Evolutionary conservation across 106 monocot genomes (phyloP), one percentile per base, ranked within the genome.

Genomic region (Acorus calamus): DNA sequence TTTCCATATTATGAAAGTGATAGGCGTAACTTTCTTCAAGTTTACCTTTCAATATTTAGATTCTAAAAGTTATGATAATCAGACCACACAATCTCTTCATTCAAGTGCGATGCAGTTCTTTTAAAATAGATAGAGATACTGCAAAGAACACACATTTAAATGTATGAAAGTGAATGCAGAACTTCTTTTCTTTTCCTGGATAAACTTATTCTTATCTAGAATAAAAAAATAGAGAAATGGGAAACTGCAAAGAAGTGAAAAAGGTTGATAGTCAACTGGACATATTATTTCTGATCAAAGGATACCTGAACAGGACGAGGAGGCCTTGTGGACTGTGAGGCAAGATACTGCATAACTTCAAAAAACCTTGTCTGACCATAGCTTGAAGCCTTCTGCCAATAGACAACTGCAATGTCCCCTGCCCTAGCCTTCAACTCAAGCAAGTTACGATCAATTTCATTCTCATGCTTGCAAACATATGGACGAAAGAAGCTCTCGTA

Each of bases 261-360:
- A 28, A 28, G 28, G 28, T 28, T 28, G 28, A 1, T 28, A 28
- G 28, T 28, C 42, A 53, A 10, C 6, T 46, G 45, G 45, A 48
- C 52, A 52, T 73, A 52, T 50, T 9, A 46, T 8, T 47, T 55
- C 47, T 49, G 12, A 44, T 28, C 8, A 59, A 56, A 48, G 1
- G 42, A 47, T 84, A 89, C 89, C 89, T 77, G 76, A 71, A 63
- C 43, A 72, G 89, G 69, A 14, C 67, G 66, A 6, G 81, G 60
- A 28, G 83, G 77, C 66, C 83, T 57, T 56, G 77, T 50, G 28
- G 78, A 73, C 44, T 78, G 73, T 42, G 66, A 64, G 50, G 71
- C 68, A 63, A 64, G 57, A 53, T 68, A 78, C 52, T 73, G 73
- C 52, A 73, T 42, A 10, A 68, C 47, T 51, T 69, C 73, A 58